phyloP scores from a whole-genome alignment of 768 basidiomycete species.

The Pilatotrama ljubarskyi region DNA sequence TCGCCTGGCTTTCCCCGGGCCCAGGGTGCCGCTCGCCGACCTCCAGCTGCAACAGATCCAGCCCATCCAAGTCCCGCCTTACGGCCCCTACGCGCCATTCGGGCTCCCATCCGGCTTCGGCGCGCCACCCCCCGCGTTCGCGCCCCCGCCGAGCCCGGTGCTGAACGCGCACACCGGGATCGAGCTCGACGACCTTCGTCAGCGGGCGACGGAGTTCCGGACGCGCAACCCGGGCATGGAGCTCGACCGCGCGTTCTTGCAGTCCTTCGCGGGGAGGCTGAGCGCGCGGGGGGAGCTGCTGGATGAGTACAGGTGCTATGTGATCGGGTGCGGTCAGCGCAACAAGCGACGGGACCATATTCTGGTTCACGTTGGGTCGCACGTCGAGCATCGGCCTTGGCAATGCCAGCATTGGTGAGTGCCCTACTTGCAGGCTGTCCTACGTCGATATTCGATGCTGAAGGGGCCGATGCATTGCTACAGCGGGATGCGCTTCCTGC shows the following conservation, averaged over 20 bases:
- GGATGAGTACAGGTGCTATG: constrained; percentile 66
- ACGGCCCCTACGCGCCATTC: background rate
- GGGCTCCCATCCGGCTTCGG: background rate
- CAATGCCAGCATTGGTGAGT: constrained; percentile 65
- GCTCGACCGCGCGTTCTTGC: constrained; percentile 67
- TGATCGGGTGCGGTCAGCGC: constrained; percentile 61
- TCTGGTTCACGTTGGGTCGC: constrained; percentile 70
- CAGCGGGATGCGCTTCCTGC: constrained; percentile 63
- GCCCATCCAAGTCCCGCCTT: background rate
- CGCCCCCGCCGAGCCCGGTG: constrained; percentile 41
- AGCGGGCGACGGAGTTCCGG: constrained; percentile 55
- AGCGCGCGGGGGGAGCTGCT: constrained; percentile 56
- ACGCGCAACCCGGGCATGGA: constrained; percentile 53
- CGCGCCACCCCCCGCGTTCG: background rate
- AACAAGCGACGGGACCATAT: constrained; percentile 79
- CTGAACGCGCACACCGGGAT: constrained; percentile 67
- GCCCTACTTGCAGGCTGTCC: too few species aligned
- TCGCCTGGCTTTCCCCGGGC: background rate
- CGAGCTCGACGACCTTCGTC: constrained; percentile 50
- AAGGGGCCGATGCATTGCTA: too few species aligned
- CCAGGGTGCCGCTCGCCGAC: constrained; percentile 2
- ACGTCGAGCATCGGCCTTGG: constrained; percentile 69
- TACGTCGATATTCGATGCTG: too few species aligned
- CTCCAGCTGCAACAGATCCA: constrained; percentile 1
- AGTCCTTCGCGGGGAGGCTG: constrained; percentile 67